phyloP scores from a whole-genome alignment of 1,284 basidiomycete genomes.

The Cutaneotrichosporon sp. region DNA sequence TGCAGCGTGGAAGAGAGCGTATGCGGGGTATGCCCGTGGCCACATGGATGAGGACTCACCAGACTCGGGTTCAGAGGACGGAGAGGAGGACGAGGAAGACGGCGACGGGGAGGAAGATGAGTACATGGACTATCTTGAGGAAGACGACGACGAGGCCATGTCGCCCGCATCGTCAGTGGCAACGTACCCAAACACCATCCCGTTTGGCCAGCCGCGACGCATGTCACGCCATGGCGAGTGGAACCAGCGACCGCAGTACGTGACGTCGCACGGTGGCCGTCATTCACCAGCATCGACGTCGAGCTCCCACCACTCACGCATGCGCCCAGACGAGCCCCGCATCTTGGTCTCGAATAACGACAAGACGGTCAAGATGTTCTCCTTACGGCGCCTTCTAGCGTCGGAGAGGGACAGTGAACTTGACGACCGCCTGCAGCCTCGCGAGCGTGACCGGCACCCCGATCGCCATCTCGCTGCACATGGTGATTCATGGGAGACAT shows the following conservation, averaged over 20 bases:
- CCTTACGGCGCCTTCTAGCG: constrained; percentile 19
- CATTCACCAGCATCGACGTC: not conserved
- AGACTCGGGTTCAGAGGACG: constrained; percentile 11
- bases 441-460: not conserved
- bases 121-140: constrained; percentile 14
- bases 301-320: not conserved
- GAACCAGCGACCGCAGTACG: constrained; percentile 19
- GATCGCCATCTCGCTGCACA: not conserved
- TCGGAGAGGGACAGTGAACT: not conserved
- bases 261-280: constrained; percentile 21
- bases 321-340: constrained; percentile 34
- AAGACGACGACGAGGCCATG: constrained; percentile 14
- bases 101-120: constrained; percentile 20
- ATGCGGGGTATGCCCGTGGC: constrained; percentile 10
- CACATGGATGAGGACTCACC: constrained; percentile 4
- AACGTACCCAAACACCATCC: constrained; percentile 47
- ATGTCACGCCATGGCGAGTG: constrained; percentile 6
- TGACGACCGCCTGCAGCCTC: not conserved
- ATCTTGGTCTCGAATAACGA: constrained; percentile 48
- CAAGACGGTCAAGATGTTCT: constrained; percentile 45
- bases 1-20: constrained; percentile 8
- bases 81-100: constrained; percentile 13
- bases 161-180: constrained; percentile 25
- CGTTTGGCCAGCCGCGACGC: constrained; percentile 29
- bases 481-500: not conserved